These are phyloP conservation scores for Mucor indicus DNA, from an alignment of 371 early-diverging fungal species.

Conservation along the genomic window DNA sequence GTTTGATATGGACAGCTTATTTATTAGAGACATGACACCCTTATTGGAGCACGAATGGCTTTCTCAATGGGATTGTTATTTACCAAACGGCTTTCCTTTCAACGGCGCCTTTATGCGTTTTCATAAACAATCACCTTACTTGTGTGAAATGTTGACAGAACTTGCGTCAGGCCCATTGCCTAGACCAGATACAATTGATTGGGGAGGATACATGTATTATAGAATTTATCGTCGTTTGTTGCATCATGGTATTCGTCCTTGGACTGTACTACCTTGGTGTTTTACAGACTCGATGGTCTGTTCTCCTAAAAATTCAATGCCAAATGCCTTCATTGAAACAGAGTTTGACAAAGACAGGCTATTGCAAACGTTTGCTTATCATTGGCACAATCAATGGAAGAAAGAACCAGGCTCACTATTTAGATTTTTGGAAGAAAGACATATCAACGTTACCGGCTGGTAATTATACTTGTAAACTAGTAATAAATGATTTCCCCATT, in stretches of 20 bases:
- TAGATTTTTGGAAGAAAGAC: conserved; percentile 39
- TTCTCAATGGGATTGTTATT: conserved; percentile 54
- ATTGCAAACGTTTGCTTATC: conserved; percentile 49
- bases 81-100: conserved; percentile 50
- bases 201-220: conserved; percentile 56
- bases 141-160: conserved; percentile 52
- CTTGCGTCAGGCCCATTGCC: conserved; percentile 50
- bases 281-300: conserved; percentile 52
- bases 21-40: conserved; percentile 51
- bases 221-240: conserved; percentile 44
- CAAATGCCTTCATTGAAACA: conserved; percentile 46
- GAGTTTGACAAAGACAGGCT: conserved; percentile 39
- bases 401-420: conserved; percentile 48
- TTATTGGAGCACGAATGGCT: conserved; percentile 53
- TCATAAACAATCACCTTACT: conserved; percentile 42
- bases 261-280: conserved; percentile 54
- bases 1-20: conserved; percentile 57
- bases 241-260: conserved; percentile 44
- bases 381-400: conserved; percentile 60
- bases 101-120: conserved; percentile 59
- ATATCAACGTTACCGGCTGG: conserved; percentile 42
- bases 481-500: too few relatives aligned
- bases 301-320: conserved; percentile 50
- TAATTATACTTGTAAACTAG: conserved; percentile 9
- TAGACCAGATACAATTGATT: conserved; percentile 44